phyloP scores from a whole-genome alignment of 1,284 basidiomycete genomes.

The Cystobasidium pallidum region DNA sequence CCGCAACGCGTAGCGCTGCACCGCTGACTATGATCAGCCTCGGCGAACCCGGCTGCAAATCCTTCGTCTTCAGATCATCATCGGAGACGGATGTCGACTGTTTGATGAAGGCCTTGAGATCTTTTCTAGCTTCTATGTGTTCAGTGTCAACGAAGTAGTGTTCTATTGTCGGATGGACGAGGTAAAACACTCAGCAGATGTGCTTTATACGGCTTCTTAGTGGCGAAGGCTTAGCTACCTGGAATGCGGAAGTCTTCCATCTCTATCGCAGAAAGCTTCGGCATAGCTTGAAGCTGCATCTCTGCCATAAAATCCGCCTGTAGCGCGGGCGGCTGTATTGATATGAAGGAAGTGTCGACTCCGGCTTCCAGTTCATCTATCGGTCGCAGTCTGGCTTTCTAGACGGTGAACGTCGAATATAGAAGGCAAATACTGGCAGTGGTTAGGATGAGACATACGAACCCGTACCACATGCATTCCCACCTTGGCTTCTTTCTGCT shows the following conservation, averaged over 20 bases:
- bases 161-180: slow-evolving; percentile 59
- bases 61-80: slow-evolving; percentile 59
- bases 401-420: background rate
- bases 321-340: slow-evolving; percentile 45
- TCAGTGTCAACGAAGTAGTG: slow-evolving; percentile 72
- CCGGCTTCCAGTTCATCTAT: slow-evolving; percentile 64
- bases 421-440: background rate
- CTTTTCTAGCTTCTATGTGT: slow-evolving; percentile 69
- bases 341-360: slow-evolving; percentile 57
- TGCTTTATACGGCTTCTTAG: background rate
- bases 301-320: slow-evolving; percentile 48
- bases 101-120: slow-evolving; percentile 70
- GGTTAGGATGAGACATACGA: background rate
- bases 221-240: slow-evolving; percentile 59
- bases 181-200: background rate
- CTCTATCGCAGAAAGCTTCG: slow-evolving; percentile 69
- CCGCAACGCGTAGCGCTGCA: slow-evolving; percentile 76
- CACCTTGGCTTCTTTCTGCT: slow-evolving; percentile 42
- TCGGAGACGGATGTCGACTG: slow-evolving; percentile 56
- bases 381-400: slow-evolving; percentile 30
- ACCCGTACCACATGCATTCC: background rate
- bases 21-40: slow-evolving; percentile 74
- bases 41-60: slow-evolving; percentile 68
- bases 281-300: slow-evolving; percentile 65
- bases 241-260: slow-evolving; percentile 71